These are phyloP conservation scores for Amanita thiersii DNA, from an alignment of 768 basidiomycete genomes.

Conservation along the genomic window DNA sequence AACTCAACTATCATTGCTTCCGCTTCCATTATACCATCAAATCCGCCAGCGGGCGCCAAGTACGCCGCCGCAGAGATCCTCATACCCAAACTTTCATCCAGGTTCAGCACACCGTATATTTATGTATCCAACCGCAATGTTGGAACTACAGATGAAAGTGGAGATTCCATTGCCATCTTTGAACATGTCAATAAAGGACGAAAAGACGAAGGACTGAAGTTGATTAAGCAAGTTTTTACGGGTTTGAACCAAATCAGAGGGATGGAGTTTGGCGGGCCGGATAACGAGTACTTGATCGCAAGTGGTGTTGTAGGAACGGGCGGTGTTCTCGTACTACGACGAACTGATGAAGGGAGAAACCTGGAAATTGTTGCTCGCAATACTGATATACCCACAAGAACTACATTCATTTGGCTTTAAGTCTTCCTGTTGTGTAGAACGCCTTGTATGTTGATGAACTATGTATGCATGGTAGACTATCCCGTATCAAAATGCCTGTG, in stretches of 20 bases:
- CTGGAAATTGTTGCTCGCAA: constrained; percentile 47
- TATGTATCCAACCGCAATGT: constrained; percentile 42
- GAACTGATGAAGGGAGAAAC: constrained; percentile 44
- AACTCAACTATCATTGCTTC: constrained; percentile 29
- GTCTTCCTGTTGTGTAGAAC: no score
- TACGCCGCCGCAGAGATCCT: constrained; percentile 41
- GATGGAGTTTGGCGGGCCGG: constrained; percentile 12
- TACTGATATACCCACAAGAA: constrained; percentile 39
- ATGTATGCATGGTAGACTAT: constrained; percentile 18
- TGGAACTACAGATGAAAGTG: constrained; percentile 24
- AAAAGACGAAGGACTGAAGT: constrained; percentile 21
- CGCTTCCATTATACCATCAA: constrained; percentile 27
- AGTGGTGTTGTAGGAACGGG: constrained; percentile 43
- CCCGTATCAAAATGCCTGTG: no score
- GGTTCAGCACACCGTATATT: constrained; percentile 30
- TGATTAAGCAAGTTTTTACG: constrained; percentile 39
- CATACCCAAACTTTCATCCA: constrained; percentile 23
- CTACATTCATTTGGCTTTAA: constrained; percentile 43
- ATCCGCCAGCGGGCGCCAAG: constrained; percentile 25
- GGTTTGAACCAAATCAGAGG: constrained; percentile 36
- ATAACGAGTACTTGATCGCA: constrained; percentile 45
- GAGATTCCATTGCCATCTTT: constrained; percentile 46
- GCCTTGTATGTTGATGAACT: no score
- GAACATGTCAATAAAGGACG: constrained; percentile 28
- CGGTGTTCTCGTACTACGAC: constrained; percentile 50